Evolutionary conservation across 2,329 filamentous ascomycete species (phyloP), one percentile per base, ranked within the genome.

Genomic region (Geosmithia morbida): DNA sequence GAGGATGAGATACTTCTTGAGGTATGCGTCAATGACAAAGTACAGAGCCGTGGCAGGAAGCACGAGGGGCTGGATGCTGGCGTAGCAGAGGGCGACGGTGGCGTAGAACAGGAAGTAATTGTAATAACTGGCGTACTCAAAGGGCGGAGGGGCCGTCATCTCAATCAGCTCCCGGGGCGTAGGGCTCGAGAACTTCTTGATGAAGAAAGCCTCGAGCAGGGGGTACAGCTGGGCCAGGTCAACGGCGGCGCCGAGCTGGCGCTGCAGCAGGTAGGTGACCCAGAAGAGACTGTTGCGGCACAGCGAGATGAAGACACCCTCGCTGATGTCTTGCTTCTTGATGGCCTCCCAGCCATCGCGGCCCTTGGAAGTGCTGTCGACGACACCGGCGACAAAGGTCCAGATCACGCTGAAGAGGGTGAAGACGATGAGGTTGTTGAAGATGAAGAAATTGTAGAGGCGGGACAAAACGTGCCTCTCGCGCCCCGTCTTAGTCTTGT

Each of bases 91-190:
- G 0, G 87, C 84, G 30, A 97, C 85, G 0, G 90, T 96, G 20
- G 85, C 74, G 67, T 97, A 98, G 66, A 87, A 98, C 29, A 97
- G 71, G 64, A 96, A 96, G 63, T 94, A 97, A 64, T 96, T 97
- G 74, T 96, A 98, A 67, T 97, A 97, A 55, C 80, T 87, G 49
- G 92, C 87, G 59, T 96, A 97, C 55, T 97, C 89, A 61, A 98
- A 96, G 0, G 86, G 72, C 2, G 87, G 89, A 1, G 92, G 92
- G 3, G 92, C 92, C 1, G 89, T 95, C 58, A 92, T 77, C 62
- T 95, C 87, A 54, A 97, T 97, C 54, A 92, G 71, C 61, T 95
- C 84, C 54, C 92, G 77, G 5, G 92, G 92, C 2, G 92, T 97
- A 2, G 90, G 90, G 51, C 79, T 83, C 22, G 86, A 76, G 57